A percentile compares a stretch with the other conserved stretches of the same genome.
These are phyloP conservation scores for Cynanchum wilfordii DNA, from an alignment of 257 asterid genomes.

Conservation along the genomic window DNA sequence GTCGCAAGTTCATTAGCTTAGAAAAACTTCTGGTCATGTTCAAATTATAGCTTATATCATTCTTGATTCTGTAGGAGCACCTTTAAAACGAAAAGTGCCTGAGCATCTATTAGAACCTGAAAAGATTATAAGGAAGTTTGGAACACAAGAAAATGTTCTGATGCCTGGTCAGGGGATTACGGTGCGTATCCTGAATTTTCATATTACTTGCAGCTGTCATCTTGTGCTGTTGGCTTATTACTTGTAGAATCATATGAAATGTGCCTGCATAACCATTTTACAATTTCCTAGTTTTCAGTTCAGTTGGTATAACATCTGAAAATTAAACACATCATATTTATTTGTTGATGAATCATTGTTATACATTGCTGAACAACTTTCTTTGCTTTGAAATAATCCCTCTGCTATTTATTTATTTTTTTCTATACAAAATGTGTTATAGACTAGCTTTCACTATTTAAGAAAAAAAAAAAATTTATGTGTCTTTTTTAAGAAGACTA, in stretches of 20 bases:
- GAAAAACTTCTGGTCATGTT: neutral
- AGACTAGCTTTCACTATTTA: too few relatives aligned
- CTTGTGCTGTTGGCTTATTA: neutral
- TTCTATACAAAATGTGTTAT: too few relatives aligned
- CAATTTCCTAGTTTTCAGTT: neutral
- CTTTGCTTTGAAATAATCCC: neutral
- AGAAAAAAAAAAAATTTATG: too few relatives aligned
- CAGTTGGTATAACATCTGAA: neutral
- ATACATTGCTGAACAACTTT: neutral
- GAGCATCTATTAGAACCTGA: slow-evolving; percentile 38
- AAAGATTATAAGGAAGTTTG: slow-evolving; percentile 38
- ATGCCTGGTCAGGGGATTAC: slow-evolving; percentile 16
- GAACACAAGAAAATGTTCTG: slow-evolving; percentile 14
- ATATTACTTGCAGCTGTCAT: neutral
- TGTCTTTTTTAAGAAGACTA: too few relatives aligned
- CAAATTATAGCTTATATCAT: neutral
- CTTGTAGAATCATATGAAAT: neutral
- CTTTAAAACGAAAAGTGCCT: slow-evolving; percentile 45
- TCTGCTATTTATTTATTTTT: too few relatives aligned
- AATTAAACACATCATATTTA: neutral
- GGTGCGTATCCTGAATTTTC: slow-evolving; percentile 28
- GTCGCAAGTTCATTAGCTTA: neutral
- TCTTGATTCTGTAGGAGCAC: slow-evolving; percentile 29
- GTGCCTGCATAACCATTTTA: neutral
- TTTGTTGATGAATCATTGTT: neutral